These are phyloP conservation scores for Periconia digitata DNA, from an alignment of 2,329 filamentous ascomycete genomes.

Conservation along the genomic window DNA sequence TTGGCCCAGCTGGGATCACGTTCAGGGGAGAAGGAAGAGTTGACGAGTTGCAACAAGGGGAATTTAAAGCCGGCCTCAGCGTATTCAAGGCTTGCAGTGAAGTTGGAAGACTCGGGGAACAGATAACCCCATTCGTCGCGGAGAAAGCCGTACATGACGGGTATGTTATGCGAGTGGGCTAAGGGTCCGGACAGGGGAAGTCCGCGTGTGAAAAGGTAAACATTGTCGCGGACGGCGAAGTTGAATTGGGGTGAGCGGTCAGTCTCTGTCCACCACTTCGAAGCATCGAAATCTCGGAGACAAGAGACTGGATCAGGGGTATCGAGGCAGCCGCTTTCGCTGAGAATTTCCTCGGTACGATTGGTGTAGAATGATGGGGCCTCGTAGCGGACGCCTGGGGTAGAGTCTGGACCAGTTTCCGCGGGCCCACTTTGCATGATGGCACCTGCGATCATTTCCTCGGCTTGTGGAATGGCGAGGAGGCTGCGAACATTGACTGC, in stretches of 20 bases:
- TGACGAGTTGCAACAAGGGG: constrained; percentile 1
- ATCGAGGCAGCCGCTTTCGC: constrained; percentile 20
- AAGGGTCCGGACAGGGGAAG: constrained; percentile 16
- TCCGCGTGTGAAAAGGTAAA: constrained; percentile 4
- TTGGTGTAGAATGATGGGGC: too few species aligned
- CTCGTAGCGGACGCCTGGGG: neutral
- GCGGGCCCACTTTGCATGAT: constrained; percentile 11
- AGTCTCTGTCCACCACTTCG: neutral
- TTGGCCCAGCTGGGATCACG: constrained; percentile 16
- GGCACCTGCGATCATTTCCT: constrained; percentile 6
- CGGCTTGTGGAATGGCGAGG: constrained; percentile 4
- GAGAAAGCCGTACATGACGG: constrained; percentile 43
- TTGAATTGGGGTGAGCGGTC: constrained; percentile 6
- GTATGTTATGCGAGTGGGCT: constrained; percentile 24
- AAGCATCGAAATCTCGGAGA: constrained; percentile 19
- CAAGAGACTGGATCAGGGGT: constrained; percentile 18
- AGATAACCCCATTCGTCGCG: constrained; percentile 42
- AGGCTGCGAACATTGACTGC: constrained; percentile 22
- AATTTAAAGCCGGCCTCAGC: neutral
- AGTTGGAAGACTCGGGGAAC: constrained; percentile 18
- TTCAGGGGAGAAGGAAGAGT: constrained; percentile 22
- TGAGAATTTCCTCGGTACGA: constrained; percentile 17
- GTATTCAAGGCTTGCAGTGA: constrained; percentile 1
- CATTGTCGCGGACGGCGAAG: constrained; percentile 10
- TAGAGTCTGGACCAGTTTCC: neutral